Conservation (phyloP, 2,329 filamentous ascomycete genomes). For the Sordariomycetes sp. region DNA sequence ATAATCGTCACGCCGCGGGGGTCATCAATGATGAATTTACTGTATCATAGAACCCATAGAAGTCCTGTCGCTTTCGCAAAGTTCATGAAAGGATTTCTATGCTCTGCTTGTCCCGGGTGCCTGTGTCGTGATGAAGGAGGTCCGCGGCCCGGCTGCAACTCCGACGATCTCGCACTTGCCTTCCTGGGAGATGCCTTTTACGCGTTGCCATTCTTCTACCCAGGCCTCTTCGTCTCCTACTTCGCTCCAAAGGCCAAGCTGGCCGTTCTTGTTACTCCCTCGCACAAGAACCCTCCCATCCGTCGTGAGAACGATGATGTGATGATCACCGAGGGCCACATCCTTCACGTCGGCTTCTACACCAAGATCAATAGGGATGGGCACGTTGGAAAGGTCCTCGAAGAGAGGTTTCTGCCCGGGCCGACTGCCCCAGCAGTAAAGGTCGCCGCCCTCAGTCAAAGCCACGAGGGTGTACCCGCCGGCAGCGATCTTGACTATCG, state of each 20-base stretch:
- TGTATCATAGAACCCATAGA: conserved; percentile 22
- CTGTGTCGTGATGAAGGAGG: conserved; percentile 30
- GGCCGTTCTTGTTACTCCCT: conserved; percentile 44
- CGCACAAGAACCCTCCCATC: conserved; percentile 37
- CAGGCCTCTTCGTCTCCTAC: conserved; percentile 4
- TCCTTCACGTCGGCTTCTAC: conserved; percentile 34
- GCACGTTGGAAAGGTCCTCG: conserved; percentile 11
- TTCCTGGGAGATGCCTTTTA: conserved; percentile 14
- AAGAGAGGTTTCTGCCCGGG: conserved; percentile 6
- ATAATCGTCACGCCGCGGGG: conserved; percentile 32
- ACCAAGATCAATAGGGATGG: conserved; percentile 31
- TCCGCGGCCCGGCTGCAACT: conserved; percentile 33
- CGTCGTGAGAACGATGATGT: conserved; percentile 41
- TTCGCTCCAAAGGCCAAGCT: conserved; percentile 33
- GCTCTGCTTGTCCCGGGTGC: not conserved
- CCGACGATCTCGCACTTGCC: conserved; percentile 17
- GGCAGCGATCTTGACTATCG: conserved; percentile 36
- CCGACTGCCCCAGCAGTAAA: conserved; percentile 47
- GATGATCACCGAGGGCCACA: conserved; percentile 42
- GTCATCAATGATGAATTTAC: conserved; percentile 9
- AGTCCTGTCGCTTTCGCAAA: not conserved
- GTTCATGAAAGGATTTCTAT: not conserved
- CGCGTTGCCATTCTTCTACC: conserved; percentile 20
- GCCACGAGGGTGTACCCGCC: conserved; percentile 45
- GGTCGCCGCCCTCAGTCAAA: conserved; percentile 39